Percentiles rank a stretch among this genome's conserved stretches.
phyloP scores from a whole-genome alignment of 1,284 basidiomycete genomes.

The Cryptococcus wingfieldii region DNA sequence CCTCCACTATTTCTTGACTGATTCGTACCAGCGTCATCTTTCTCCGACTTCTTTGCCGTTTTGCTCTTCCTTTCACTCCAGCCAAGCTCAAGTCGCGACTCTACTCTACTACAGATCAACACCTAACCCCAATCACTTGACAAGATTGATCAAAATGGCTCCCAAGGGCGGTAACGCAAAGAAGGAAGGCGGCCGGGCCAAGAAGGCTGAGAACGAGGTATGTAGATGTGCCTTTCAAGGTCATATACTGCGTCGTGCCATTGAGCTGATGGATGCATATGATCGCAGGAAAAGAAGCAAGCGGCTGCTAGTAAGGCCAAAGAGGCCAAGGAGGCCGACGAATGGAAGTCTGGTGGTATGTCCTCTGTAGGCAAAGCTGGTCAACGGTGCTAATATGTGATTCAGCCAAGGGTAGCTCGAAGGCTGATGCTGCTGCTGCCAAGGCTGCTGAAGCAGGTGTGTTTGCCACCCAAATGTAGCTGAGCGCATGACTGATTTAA shows the following conservation, averaged over 20 bases:
- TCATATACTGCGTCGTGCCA: background rate
- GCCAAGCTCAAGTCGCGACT: no score
- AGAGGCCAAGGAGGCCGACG: slow-evolving; percentile 62
- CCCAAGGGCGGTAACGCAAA: slow-evolving; percentile 77
- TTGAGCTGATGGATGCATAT: no score
- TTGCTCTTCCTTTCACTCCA: no score
- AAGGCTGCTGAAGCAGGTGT: slow-evolving; percentile 35
- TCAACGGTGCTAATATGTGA: background rate
- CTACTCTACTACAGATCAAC: no score
- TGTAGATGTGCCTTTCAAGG: slow-evolving; percentile 43
- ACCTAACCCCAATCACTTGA: no score
- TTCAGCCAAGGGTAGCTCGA: slow-evolving; percentile 52
- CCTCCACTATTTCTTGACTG: no score
- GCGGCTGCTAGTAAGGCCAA: slow-evolving; percentile 30
- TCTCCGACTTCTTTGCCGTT: no score
- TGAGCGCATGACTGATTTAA: background rate
- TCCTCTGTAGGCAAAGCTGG: background rate
- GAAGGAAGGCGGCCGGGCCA: slow-evolving; percentile 80
- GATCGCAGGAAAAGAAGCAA: slow-evolving; percentile 28
- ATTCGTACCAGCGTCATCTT: no score
- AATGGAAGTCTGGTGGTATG: slow-evolving; percentile 71
- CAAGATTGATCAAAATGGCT: slow-evolving; percentile 55
- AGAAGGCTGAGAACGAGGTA: slow-evolving; percentile 88
- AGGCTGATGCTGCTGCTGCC: slow-evolving; percentile 60
- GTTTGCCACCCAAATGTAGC: background rate